Percentiles rank a stretch among this genome's conserved stretches.
Evolutionary conservation across 176 grass and related monocot species (phyloP).

Genomic region (Zizania latifolia): DNA sequence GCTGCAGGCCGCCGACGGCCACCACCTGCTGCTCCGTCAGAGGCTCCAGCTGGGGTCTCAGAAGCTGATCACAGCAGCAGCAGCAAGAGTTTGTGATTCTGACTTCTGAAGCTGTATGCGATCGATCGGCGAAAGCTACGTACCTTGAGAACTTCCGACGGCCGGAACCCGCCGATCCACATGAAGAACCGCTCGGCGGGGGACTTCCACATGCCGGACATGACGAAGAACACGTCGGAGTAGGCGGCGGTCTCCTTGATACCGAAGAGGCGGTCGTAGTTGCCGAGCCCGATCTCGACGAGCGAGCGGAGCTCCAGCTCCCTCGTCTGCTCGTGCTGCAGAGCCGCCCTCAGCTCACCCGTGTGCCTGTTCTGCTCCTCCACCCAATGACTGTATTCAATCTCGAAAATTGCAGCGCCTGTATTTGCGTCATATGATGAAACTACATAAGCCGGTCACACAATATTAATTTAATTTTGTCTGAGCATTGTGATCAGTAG

Average conservation of each 20-base stretch:
- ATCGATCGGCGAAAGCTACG: background rate
- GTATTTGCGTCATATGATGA: background rate
- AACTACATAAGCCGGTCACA: too few relatives aligned
- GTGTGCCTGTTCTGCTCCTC: constrained; percentile 70
- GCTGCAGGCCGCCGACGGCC: constrained; percentile 36
- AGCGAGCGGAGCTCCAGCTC: constrained; percentile 68
- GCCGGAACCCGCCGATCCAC: constrained; percentile 97
- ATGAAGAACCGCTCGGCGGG: constrained; percentile 87
- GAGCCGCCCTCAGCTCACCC: constrained; percentile 44
- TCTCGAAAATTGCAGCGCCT: constrained; percentile 71
- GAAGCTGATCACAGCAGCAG: constrained; percentile 40
- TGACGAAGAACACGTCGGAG: constrained; percentile 76
- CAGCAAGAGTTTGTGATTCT: background rate
- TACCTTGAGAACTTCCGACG: constrained; percentile 96
- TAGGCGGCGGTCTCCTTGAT: constrained; percentile 65
- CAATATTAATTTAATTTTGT: background rate
- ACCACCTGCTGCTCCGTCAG: constrained; percentile 48
- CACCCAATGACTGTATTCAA: constrained; percentile 78
- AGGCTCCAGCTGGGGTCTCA: constrained; percentile 65
- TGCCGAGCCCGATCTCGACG: constrained; percentile 51
- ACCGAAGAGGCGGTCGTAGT: constrained; percentile 70
- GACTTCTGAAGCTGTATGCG: background rate
- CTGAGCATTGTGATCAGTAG: background rate
- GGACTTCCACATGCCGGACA: constrained; percentile 86
- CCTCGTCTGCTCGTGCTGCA: constrained; percentile 59